These are phyloP conservation scores for Sequoiadendron giganteum DNA, from an alignment of 75 land plant species.

Conservation along the genomic window DNA sequence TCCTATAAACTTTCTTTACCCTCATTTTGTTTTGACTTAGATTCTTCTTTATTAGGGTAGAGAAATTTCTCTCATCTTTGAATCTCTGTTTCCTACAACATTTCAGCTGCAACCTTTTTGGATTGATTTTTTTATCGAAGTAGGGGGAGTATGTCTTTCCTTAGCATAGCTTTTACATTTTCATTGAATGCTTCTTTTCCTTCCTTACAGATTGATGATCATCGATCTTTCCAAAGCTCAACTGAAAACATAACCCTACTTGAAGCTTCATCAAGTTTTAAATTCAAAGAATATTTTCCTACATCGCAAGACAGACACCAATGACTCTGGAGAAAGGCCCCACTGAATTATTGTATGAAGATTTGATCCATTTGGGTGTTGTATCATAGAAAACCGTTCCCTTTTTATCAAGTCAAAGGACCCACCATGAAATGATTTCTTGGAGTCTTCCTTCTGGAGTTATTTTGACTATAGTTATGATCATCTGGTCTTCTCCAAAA, in stretches of 20 bases:
- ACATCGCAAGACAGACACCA: neutral
- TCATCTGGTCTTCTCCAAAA: too few relatives aligned
- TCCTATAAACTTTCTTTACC: too few relatives aligned
- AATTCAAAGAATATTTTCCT: neutral
- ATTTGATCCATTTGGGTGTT: too few relatives aligned
- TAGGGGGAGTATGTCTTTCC: neutral
- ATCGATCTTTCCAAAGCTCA: too few relatives aligned
- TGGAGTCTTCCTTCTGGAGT: too few relatives aligned
- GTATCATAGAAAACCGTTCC: too few relatives aligned
- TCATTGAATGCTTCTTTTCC: neutral
- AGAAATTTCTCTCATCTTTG: neutral
- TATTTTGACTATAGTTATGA: too few relatives aligned
- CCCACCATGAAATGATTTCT: slow-evolving; percentile 14
- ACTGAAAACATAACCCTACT: too few relatives aligned
- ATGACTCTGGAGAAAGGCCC: neutral
- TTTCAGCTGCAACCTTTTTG: neutral
- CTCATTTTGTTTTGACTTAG: neutral
- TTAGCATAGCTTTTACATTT: neutral
- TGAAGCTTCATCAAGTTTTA: neutral
- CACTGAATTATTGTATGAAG: too few relatives aligned
- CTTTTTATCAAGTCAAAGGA: too few relatives aligned
- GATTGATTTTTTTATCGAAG: neutral
- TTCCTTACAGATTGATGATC: neutral
- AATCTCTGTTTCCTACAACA: neutral
- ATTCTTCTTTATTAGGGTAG: neutral